Base-by-base conservation (phyloP, 2,329 filamentous ascomycete genomes). In the Myriosclerotinia scirpicola region DNA sequence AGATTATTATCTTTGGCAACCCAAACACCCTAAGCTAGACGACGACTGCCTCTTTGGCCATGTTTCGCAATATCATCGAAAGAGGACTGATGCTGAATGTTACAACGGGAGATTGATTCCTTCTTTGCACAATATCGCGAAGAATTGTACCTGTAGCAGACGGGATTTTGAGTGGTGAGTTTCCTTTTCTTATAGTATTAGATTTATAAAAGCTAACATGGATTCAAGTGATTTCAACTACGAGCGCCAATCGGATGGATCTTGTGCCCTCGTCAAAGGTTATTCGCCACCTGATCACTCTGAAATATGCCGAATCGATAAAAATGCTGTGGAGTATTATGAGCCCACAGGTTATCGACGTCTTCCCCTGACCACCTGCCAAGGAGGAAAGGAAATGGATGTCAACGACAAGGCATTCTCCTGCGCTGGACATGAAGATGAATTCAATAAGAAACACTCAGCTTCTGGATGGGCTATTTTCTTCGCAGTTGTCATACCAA, bases 11-110 rank as follows among this genome's bases (percentile, higher is more conserved):
- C 80, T 96, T 6, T 99, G 94, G 94, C 87, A 86, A 58, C 94
- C 95, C 3, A 87, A 87, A 73, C 95, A 98, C 77, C 95, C 95
- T 3, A 80, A 89, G 68, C 85, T 90, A 71, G 80, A 90, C 11
- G 83, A 92, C 70, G 87, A 93, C 72, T 99, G 95, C 78, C 83
- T 99, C 2, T 99, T 99, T 75, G 95, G 95, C 1, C 96, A 98
- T 76, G 85, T 91, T 67, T 88, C 93, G 40, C 86, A 91, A 75
- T 99, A 97, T 75, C 86, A 96, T 74, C 91, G 95, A 76, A 99
- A 98, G 85, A 93, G 90, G 78, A 79, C 83, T n/a, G 87, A 88
- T 20, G 82, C 84, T 26, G 80, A 89, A 58, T 99, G 95, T 81
- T 97, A 88, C 82, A 97, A 97, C 74, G 88, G 90, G 62, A 84